Base-by-base conservation (phyloP, 306 rosid genomes). In the Ammopiptanthus mongolicus region DNA sequence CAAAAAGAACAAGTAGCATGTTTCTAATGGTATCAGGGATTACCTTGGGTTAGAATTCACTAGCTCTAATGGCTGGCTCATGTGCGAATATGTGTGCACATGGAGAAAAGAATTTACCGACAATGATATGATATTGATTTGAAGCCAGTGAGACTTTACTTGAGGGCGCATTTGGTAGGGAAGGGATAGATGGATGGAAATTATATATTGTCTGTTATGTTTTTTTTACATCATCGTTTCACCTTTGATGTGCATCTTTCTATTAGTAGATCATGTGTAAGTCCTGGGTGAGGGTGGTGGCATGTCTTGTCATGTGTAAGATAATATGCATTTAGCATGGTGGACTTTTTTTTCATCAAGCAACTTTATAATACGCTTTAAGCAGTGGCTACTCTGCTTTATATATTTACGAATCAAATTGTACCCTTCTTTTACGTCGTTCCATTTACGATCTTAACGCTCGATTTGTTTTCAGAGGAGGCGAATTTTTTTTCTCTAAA, bases 1-100 rank as follows among this genome's bases (percentile, higher is more conserved):
- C 18, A 87, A 87, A 79, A 87, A 84, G 88, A 74, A 80, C 12
- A 71, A 83, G 77, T 93, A 88, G 87, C 62, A 15, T 73, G 71
- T 67, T 65, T 70, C 58, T 31, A 28, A 18, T 53, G 22, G 34
- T 69, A 6, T 65, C 8, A n/a, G 15, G 64, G 36, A 19, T 44
- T 48, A 56, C 4, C 21, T 14, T 53, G 33, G 39, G 72, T 68
- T 28, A 68, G 69, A 50, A 17, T 50, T 73, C 17, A 5, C 62
- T 41, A 6, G 28, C 28, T 65, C 25, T 50, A 0, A 19, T 51
- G 22, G 19, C 19, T 57, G 58, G n/a, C n/a, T 25, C 28, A 51
- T 8, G 5, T 61, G 63, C 13, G 25, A 14, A 46, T 53, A 41
- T 65, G 57, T 29, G 17, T 41, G 47, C 46, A 2, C 73, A 34